Evolutionary conservation across 148 eudicot genomes (phyloP).

Genomic region (Cornus controversa): DNA sequence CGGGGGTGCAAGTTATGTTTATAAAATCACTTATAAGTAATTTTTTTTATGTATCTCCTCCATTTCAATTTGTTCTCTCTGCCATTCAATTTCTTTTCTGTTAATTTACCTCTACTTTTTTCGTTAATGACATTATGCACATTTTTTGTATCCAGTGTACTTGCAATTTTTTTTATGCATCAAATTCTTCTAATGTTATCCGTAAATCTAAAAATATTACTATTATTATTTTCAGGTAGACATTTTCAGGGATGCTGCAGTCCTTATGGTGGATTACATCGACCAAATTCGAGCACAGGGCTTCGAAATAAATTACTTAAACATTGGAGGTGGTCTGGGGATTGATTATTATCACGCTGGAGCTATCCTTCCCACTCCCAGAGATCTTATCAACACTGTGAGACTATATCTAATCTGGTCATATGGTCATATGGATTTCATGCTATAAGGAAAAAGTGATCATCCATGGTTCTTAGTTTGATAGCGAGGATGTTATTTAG

Average conservation of each 20-base stretch:
- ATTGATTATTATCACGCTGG: slow-evolving; percentile 89
- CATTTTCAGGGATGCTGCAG: slow-evolving; percentile 92
- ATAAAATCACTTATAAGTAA: too few species aligned
- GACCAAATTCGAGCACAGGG: slow-evolving; percentile 90
- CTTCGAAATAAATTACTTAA: slow-evolving; percentile 78
- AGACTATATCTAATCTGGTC: slow-evolving; percentile 23
- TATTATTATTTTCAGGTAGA: slow-evolving; percentile 57
- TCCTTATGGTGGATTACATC: slow-evolving; percentile 81
- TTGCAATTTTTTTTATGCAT: neutral
- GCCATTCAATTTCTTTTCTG: neutral
- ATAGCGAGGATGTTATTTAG: neutral
- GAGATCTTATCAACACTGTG: slow-evolving; percentile 87
- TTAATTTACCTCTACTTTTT: neutral
- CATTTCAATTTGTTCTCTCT: neutral
- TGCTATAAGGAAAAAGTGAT: neutral
- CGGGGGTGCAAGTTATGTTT: too few species aligned
- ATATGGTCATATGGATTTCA: neutral
- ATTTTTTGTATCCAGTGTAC: neutral
- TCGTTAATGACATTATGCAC: neutral
- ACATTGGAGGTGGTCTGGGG: slow-evolving; percentile 97
- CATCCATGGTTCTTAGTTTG: neutral
- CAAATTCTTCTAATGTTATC: neutral
- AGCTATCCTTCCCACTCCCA: slow-evolving; percentile 83
- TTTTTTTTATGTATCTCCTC: neutral
- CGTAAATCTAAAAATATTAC: neutral